phyloP scores from a whole-genome alignment of 352 stramenopile species.

The Globisporangium paddicum region DNA sequence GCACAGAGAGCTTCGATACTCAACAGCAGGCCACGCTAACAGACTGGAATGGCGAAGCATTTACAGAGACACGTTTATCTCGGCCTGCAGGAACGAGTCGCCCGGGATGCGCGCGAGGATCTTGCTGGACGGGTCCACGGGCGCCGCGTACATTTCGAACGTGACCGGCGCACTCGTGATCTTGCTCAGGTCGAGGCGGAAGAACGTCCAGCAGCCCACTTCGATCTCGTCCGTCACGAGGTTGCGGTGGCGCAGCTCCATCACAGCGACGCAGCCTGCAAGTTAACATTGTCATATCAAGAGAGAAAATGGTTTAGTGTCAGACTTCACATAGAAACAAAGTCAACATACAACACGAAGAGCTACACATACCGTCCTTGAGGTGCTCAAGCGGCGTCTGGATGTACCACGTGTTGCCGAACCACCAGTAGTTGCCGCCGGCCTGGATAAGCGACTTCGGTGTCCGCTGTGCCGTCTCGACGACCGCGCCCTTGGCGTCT shows the following conservation, averaged over 20 bases:
- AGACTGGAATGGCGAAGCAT: neutral
- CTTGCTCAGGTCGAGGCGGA: constrained; percentile 85
- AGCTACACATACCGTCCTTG: constrained; percentile 57
- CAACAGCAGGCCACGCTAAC: neutral
- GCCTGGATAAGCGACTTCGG: constrained; percentile 86
- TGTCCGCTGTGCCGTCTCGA: constrained; percentile 71
- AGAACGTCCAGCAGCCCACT: constrained; percentile 88
- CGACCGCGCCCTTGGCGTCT: constrained; percentile 63
- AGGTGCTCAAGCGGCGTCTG: constrained; percentile 83
- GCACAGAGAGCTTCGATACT: neutral
- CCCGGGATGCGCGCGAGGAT: constrained; percentile 81
- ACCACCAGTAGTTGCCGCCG: constrained; percentile 86
- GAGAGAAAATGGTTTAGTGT: neutral
- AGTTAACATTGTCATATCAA: constrained; percentile 4
- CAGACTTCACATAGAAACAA: neutral
- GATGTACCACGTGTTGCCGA: constrained; percentile 87
- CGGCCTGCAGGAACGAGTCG: constrained; percentile 85
- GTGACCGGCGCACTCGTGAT: constrained; percentile 83
- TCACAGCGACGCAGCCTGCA: constrained; percentile 79
- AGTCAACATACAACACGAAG: neutral
- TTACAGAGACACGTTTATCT: constrained; percentile 86
- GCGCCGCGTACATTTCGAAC: constrained; percentile 87
- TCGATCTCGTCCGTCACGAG: constrained; percentile 81
- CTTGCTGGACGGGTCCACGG: constrained; percentile 81
- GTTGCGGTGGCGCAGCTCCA: constrained; percentile 83